Evolutionary conservation across 306 rosid genomes (phyloP), one percentile per base, ranked within the genome.

Genomic region (Alnus glutinosa): DNA sequence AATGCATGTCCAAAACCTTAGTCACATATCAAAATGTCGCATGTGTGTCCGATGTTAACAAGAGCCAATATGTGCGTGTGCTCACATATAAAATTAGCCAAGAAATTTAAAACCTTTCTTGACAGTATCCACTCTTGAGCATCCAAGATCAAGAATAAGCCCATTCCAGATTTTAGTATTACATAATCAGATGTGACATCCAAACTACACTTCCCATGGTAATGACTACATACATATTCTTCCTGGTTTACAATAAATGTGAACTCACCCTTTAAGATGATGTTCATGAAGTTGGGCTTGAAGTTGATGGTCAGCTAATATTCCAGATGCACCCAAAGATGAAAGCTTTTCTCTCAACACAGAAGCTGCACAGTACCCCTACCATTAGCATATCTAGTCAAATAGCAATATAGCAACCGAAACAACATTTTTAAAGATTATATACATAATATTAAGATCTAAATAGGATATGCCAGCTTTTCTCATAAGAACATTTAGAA

Each of bases 231-330:
- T 10, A 68, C n/a, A 82, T 23, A 70, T 63, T 44, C 47, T 67
- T 81, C 68, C 32, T 12, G 66, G 46, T 70, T 68, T 70, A 75
- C 73, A 75, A 70, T 62, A 46, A 44, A 68, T 79, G 63, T 5
- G 79, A 73, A 55, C 96, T 87, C 85, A 93, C 99, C 98, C 89
- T 91, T 90, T 96, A 77, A 84, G 73, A 80, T 91, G 89, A 89
- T 96, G 97, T 77, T 96, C 99, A 86, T 96, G 99, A 66, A 96
- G 83, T 81, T 93, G 98, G 39, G 99, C 94, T 86, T 96, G 99
- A 87, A 96, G 99, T 82, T 96, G 99, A 86, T 96, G 99, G 28
- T 96, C 99, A 3, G 98, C 99, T 85, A 93, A 85, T 74, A 93
- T 90, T 85, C 99, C 99, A 84, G 99, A 93, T 64, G 99, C 87